Conservation (phyloP, 768 basidiomycete genomes). For the Lentinula guzmanii region DNA sequence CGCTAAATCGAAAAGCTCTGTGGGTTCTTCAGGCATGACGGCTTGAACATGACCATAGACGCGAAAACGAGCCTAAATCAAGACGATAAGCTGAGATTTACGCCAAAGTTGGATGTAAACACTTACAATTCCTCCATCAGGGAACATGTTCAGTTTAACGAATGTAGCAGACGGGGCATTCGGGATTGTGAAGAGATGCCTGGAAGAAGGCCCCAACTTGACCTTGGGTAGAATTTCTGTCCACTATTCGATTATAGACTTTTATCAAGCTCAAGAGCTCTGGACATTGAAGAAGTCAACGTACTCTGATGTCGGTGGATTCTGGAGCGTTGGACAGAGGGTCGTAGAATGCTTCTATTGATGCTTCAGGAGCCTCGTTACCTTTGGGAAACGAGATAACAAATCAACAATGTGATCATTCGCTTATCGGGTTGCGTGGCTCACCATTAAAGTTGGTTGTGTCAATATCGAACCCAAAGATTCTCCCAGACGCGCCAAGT, state of each 20-base stretch:
- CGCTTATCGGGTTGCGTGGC: conserved; percentile 1
- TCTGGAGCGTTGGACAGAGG: conserved; percentile 36
- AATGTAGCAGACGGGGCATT: conserved; percentile 53
- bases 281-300: conserved; percentile 12
- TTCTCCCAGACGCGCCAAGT: conserved; percentile 68
- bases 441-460: conserved; percentile 91
- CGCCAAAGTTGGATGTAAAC: conserved; percentile 1
- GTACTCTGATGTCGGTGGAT: conserved; percentile 48
- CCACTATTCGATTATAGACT: conserved; percentile 50
- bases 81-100: background rate
- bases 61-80: conserved; percentile 77
- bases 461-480: conserved; percentile 89
- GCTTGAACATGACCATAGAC: conserved; percentile 80
- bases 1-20: conserved; percentile 71
- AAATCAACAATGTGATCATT: background rate
- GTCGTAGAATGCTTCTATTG: conserved; percentile 56
- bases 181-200: conserved; percentile 80
- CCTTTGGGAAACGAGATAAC: conserved; percentile 32
- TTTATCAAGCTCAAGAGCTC: background rate
- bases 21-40: conserved; percentile 44
- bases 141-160: conserved; percentile 92
- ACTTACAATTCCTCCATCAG: conserved; percentile 94
- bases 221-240: conserved; percentile 68
- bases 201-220: conserved; percentile 74
- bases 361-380: conserved; percentile 82